Conservation (phyloP, 805 yeast species). For the Kurtzmaniella cleridarum region DNA sequence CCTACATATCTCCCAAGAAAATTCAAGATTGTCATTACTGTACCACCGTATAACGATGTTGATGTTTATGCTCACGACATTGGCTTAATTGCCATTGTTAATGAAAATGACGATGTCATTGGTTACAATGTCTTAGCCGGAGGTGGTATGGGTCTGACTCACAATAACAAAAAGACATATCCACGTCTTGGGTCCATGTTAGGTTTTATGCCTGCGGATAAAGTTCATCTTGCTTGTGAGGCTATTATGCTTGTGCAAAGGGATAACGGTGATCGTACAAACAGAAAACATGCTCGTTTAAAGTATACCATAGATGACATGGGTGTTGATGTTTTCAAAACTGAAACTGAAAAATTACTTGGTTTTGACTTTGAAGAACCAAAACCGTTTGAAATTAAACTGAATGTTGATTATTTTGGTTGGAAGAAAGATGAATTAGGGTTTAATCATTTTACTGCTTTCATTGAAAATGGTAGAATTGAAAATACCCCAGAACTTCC, state of each 20-base stretch:
- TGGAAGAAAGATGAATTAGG: conserved; percentile 88
- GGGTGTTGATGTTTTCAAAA: conserved; percentile 80
- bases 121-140: conserved; percentile 92
- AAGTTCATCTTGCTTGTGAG: conserved; percentile 76
- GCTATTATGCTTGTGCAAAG: conserved; percentile 91
- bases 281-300: conserved; percentile 96
- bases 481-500: conserved; percentile 89
- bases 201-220: conserved; percentile 67
- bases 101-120: conserved; percentile 51
- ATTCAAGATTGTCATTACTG: conserved; percentile 89
- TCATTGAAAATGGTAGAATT: conserved; percentile 94
- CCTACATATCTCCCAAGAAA: conserved; percentile 88
- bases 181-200: conserved; percentile 90
- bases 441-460: conserved; percentile 84
- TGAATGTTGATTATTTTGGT: conserved; percentile 88
- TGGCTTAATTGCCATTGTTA: conserved; percentile 84
- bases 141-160: conserved; percentile 99
- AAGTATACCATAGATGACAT: conserved; percentile 94
- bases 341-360: conserved; percentile 76
- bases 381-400: conserved; percentile 68
- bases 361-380: conserved; percentile 72
- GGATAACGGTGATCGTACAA: conserved; percentile 89
- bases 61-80: conserved; percentile 95
- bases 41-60: conserved; percentile 94
- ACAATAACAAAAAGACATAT: conserved; percentile 92